A percentile compares a stretch with the other conserved stretches of the same genome.
These are phyloP conservation scores for Neohortaea acidophila DNA, from an alignment of 495 filamentous ascomycete genomes.

Conservation along the genomic window DNA sequence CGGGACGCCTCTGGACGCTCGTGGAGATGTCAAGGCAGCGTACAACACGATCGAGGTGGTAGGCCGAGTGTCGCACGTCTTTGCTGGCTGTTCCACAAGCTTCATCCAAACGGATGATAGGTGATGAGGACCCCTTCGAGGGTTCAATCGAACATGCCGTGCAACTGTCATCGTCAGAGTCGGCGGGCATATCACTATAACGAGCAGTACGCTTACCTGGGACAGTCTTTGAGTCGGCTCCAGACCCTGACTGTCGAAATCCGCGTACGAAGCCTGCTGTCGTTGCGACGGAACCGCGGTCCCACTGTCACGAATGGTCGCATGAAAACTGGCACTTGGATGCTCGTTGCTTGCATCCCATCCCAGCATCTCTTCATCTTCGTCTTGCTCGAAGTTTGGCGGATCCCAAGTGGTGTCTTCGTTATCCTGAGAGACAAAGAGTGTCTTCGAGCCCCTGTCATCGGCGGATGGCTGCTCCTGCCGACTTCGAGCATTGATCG, in stretches of 20 bases:
- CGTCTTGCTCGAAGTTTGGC: constrained; percentile 43
- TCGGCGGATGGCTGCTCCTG: constrained; percentile 30
- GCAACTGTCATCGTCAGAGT: constrained; percentile 28
- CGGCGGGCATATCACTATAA: constrained; percentile 1
- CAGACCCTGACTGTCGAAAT: constrained; percentile 27
- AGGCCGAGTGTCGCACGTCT: constrained; percentile 35
- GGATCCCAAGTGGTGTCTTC: constrained; percentile 73
- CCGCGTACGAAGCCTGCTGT: constrained; percentile 11
- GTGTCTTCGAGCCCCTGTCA: constrained; percentile 48
- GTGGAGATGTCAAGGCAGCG: constrained; percentile 47
- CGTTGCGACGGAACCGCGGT: constrained; percentile 17
- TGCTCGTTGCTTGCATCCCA: constrained; percentile 60
- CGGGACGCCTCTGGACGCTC: constrained; percentile 45
- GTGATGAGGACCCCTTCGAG: neutral
- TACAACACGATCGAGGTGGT: constrained; percentile 32
- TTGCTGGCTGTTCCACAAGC: constrained; percentile 79
- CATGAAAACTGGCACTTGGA: constrained; percentile 22
- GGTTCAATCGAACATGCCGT: constrained; percentile 36
- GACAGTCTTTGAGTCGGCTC: constrained; percentile 55
- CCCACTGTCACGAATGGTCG: constrained; percentile 26
- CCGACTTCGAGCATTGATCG: constrained; percentile 2
- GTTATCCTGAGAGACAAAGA: constrained; percentile 61
- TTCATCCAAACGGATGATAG: constrained; percentile 53
- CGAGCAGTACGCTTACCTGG: constrained; percentile 28
- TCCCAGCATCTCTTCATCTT: constrained; percentile 51